Conservation (phyloP, 495 filamentous ascomycete species). For the Patellaria atrata region DNA sequence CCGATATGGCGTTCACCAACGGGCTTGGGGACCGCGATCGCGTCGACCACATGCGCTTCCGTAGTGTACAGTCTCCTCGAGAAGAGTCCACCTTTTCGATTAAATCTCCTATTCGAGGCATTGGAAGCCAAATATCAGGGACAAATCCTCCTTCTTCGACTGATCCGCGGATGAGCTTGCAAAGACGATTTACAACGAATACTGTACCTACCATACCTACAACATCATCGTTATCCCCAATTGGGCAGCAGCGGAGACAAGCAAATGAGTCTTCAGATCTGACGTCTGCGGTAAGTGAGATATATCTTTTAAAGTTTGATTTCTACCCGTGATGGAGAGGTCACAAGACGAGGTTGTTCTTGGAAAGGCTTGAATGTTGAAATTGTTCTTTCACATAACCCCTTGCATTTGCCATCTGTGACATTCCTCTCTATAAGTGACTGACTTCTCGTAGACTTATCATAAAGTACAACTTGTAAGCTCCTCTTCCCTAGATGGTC, state of each 20-base stretch:
- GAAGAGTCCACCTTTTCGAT: constrained; percentile 58
- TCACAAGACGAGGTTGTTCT: no score
- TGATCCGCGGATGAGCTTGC: constrained; percentile 57
- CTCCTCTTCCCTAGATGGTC: no score
- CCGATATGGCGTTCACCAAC: constrained; percentile 56
- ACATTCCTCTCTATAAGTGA: constrained; percentile 8
- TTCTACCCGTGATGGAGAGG: no score
- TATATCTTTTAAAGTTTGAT: no score
- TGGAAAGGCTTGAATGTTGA: no score
- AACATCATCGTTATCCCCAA: constrained; percentile 40
- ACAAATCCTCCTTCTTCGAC: constrained; percentile 20
- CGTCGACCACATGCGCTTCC: constrained; percentile 65
- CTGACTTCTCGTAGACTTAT: constrained; percentile 36
- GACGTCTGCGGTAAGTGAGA: constrained; percentile 28
- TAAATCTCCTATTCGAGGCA: constrained; percentile 40
- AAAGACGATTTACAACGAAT: constrained; percentile 88
- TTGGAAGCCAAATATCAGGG: constrained; percentile 14
- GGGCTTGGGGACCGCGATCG: constrained; percentile 51
- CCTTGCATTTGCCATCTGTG: no score
- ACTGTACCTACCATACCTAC: constrained; percentile 50
- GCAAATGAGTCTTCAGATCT: constrained; percentile 43
- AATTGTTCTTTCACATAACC: no score
- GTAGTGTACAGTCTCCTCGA: constrained; percentile 54
- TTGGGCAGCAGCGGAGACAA: constrained; percentile 45
- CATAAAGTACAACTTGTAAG: constrained; percentile 48